Evolutionary conservation across 2,329 filamentous ascomycete genomes (phyloP), one percentile per base, ranked within the genome.

Genomic region (Catunica adiposa): DNA sequence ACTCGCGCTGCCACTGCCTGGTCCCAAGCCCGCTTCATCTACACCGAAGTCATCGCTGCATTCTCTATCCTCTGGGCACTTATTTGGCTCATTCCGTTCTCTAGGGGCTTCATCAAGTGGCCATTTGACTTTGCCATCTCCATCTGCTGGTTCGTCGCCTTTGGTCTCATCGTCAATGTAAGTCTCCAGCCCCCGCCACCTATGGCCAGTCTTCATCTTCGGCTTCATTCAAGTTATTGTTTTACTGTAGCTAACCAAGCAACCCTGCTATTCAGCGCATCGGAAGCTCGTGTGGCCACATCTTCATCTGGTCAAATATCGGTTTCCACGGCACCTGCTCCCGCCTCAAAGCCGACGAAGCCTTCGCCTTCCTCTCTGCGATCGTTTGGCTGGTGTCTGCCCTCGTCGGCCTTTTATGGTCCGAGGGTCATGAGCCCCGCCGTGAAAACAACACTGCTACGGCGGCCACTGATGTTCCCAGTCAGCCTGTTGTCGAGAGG

Each of bases 31-130:
- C 80, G 84, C 56, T 81, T 83, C 70, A 86, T 89, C 68, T 89
- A 87, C 71, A 78, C 83, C 48, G 78, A 84, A 63, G 78, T 86
- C 17, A 74, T 89, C 40, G 82, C 86, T 2, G 81, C 74, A 20
- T 63, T 89, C 17, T 79, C 81, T 11, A 79, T 89, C 55, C 66
- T 89, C 42, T 70, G 86, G n/a, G 73, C 78, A 3, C 68, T 89
- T 25, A 66, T 89, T 60, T 86, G 84, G 78, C 72, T 89, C 26
- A 73, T 89, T 42, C 86, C 86, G 1, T 85, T 86, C 64, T 76
- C 78, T 1, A 46, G 54, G 1, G 75, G 73, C 50, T 86, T 89
- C 67, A 74, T 81, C 59, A 76, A 83, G 67, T 89, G 82, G 76
- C 82, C 82, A 0, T 70, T 81, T 62, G 86, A 90, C 63, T 62